phyloP scores from a whole-genome alignment of 1,284 basidiomycete species.

The Fomitopsis palustris region DNA sequence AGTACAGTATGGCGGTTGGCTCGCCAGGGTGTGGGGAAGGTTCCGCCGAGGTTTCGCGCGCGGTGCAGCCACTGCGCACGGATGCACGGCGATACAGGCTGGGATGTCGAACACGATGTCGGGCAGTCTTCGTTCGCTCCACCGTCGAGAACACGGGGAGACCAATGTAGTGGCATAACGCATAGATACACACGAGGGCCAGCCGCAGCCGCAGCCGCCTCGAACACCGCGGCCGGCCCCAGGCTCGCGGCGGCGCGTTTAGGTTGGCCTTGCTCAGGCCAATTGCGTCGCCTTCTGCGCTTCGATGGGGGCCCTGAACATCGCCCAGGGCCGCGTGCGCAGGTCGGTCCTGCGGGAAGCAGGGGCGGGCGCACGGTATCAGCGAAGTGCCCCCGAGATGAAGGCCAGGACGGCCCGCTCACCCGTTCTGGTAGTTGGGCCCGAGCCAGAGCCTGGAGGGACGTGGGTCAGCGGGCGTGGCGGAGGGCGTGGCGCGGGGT shows the following conservation, averaged over 20 bases:
- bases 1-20: no score
- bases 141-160: no score
- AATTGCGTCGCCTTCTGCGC: conserved; percentile 8
- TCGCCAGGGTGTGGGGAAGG: neutral
- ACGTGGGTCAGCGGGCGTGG: neutral
- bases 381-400: neutral
- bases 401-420: neutral
- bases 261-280: neutral
- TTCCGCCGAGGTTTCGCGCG: neutral
- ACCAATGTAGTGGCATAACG: no score
- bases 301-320: conserved; percentile 12
- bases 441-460: conserved; percentile 18
- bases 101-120: no score
- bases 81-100: no score
- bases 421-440: conserved; percentile 23
- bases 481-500: neutral
- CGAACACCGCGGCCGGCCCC: neutral
- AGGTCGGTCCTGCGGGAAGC: conserved; percentile 7
- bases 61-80: no score
- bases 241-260: neutral
- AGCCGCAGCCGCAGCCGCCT: no score
- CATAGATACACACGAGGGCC: no score
- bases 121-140: neutral
- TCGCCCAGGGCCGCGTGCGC: conserved; percentile 10
- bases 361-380: neutral